phyloP scores from a whole-genome alignment of 257 asterid species.

The Prunella vulgaris region DNA sequence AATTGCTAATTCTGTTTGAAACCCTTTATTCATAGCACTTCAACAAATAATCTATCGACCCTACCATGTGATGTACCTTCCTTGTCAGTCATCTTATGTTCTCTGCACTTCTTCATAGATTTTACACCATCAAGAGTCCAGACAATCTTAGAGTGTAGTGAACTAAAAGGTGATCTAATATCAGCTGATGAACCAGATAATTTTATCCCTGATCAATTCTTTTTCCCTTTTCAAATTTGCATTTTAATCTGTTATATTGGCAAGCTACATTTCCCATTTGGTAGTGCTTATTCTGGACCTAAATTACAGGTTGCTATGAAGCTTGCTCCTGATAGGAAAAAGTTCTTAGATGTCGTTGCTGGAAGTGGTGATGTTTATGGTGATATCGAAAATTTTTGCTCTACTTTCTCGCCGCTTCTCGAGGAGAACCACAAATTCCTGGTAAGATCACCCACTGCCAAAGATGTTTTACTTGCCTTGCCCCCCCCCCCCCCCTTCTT shows the following conservation, averaged over 20 bases:
- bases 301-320: constrained; percentile 85
- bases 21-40: no score
- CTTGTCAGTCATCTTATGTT: constrained; percentile 1
- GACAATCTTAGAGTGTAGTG: constrained; percentile 1
- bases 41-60: no score
- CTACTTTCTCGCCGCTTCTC: constrained; percentile 68
- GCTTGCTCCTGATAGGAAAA: constrained; percentile 98
- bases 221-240: background rate
- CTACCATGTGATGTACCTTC: no score
- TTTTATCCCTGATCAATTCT: background rate
- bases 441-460: constrained; percentile 45
- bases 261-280: no score
- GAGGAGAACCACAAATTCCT: constrained; percentile 96
- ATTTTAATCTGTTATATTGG: background rate
- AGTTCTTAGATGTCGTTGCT: constrained; percentile 73
- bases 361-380: constrained; percentile 62
- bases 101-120: background rate
- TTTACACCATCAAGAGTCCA: background rate
- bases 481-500: no score
- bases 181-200: background rate
- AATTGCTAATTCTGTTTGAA: no score
- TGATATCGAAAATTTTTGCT: constrained; percentile 77
- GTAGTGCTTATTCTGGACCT: constrained; percentile 1
- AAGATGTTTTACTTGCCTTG: background rate
- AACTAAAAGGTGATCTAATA: background rate